Percentiles rank a stretch among this genome's conserved stretches.
Evolutionary conservation across 164 flowering plant species (phyloP).

Genomic region (Litsea cubeba): DNA sequence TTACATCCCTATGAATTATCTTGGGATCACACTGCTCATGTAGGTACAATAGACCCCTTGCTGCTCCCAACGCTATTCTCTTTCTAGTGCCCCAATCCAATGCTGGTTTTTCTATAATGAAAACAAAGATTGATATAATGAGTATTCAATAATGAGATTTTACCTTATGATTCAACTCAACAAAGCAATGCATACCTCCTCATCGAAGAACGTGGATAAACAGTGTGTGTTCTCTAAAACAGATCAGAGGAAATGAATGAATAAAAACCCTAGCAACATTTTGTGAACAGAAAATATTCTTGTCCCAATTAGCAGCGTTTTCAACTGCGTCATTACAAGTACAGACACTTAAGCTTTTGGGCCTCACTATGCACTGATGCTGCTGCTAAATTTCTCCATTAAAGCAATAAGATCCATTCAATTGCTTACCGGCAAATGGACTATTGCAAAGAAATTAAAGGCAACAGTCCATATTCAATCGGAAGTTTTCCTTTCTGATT

Average conservation of each 20-base stretch:
- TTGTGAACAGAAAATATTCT: no score
- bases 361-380: not conserved
- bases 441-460: not conserved
- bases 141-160: no score
- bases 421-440: not conserved
- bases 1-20: conserved; percentile 87
- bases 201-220: not conserved
- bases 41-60: conserved; percentile 73
- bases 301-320: not conserved
- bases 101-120: conserved; percentile 52
- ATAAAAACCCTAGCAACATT: not conserved
- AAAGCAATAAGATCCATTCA: not conserved
- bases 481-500: not conserved
- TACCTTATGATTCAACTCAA: not conserved
- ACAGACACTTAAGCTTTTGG: not conserved
- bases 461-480: not conserved
- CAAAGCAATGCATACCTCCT: not conserved
- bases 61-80: conserved; percentile 83
- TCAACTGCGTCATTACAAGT: not conserved
- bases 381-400: not conserved
- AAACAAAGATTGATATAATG: not conserved
- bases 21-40: conserved; percentile 97
- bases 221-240: not conserved
- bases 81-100: conserved; percentile 81
- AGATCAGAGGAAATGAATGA: not conserved